These are phyloP conservation scores for Cucumis cinereus DNA, from an alignment of 306 rosid species.

Conservation along the genomic window DNA sequence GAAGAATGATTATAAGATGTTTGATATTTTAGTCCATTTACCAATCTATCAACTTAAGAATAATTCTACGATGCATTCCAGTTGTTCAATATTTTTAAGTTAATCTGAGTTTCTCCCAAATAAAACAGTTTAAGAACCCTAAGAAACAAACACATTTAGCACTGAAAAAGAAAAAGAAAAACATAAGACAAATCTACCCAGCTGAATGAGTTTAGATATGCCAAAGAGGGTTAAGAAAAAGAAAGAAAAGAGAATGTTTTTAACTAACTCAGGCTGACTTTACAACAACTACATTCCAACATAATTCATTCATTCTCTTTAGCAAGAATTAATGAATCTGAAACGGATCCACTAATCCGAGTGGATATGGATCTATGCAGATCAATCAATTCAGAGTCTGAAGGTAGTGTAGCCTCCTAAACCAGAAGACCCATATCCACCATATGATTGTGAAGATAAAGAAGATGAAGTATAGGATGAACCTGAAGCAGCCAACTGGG, in stretches of 20 bases:
- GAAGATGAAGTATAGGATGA: slow-evolving; percentile 53
- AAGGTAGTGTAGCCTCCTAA: slow-evolving; percentile 73
- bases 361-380: background rate
- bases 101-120: background rate
- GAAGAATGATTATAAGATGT: no score
- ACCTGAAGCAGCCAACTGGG: slow-evolving; percentile 45
- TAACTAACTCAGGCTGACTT: slow-evolving; percentile 18
- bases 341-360: background rate
- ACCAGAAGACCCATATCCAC: slow-evolving; percentile 68
- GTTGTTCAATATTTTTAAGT: background rate
- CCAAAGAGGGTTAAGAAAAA: background rate
- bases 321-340: slow-evolving; percentile 15
- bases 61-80: background rate
- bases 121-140: background rate
- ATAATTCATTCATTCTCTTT: slow-evolving; percentile 14
- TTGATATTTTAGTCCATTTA: no score
- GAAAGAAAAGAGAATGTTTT: background rate
- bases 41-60: background rate
- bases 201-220: background rate
- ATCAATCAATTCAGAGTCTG: slow-evolving; percentile 42
- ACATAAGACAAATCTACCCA: slow-evolving; percentile 4
- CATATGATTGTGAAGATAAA: slow-evolving; percentile 51
- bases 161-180: background rate
- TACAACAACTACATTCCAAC: slow-evolving; percentile 19
- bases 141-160: background rate